A percentile compares a stretch with the other conserved stretches of the same genome.
Conservation (phyloP, 495 filamentous ascomycete genomes). For the Xylaria bambusicola region DNA sequence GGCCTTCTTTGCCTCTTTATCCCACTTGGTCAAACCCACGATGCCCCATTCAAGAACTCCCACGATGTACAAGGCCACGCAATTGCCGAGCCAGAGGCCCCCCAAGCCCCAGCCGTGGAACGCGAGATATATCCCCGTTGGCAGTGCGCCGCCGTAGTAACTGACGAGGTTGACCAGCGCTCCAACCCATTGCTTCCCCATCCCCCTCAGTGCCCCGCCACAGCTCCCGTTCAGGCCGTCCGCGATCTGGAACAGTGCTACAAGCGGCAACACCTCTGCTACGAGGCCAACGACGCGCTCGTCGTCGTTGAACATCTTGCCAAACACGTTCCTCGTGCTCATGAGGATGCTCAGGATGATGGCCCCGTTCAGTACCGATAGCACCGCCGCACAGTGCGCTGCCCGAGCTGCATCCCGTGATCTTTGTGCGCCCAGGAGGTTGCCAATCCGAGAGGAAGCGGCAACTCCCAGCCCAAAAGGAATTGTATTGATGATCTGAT, state of each 20-base stretch:
- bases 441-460: slow-evolving; percentile 77
- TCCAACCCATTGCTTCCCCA: slow-evolving; percentile 87
- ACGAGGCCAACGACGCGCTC: slow-evolving; percentile 71
- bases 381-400: slow-evolving; percentile 74
- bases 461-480: slow-evolving; percentile 91
- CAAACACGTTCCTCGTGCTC: slow-evolving; percentile 73
- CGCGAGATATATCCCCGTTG: slow-evolving; percentile 81
- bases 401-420: slow-evolving; percentile 69
- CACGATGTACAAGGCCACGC: slow-evolving; percentile 83
- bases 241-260: slow-evolving; percentile 93
- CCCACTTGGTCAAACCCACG: slow-evolving; percentile 78
- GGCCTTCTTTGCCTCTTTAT: slow-evolving; percentile 72
- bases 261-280: slow-evolving; percentile 80
- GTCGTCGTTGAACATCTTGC: slow-evolving; percentile 83
- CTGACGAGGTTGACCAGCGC: slow-evolving; percentile 86
- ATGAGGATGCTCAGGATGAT: slow-evolving; percentile 73
- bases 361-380: slow-evolving; percentile 69
- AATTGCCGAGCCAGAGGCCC: slow-evolving; percentile 88
- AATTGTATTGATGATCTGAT: slow-evolving; percentile 90
- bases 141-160: slow-evolving; percentile 85
- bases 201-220: slow-evolving; percentile 78
- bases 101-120: slow-evolving; percentile 87
- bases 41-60: slow-evolving; percentile 79
- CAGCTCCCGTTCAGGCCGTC: slow-evolving; percentile 87
- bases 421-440: slow-evolving; percentile 73